These are phyloP conservation scores for Spizellomyces sp. DNA, from an alignment of 192 early-diverging fungal genomes.

Conservation along the genomic window DNA sequence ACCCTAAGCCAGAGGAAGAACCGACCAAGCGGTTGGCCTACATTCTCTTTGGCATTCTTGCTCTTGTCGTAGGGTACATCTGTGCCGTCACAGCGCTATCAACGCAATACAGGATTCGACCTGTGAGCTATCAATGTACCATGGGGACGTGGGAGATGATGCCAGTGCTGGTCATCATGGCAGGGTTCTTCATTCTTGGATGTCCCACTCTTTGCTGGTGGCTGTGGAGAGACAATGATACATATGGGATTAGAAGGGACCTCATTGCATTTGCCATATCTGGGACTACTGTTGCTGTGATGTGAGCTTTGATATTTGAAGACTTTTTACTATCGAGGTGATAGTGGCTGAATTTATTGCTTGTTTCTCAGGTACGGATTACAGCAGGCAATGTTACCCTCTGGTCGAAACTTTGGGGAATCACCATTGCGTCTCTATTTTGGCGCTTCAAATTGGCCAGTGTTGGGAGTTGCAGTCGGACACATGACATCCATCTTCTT, in stretches of 20 bases:
- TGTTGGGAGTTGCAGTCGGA: constrained; percentile 23
- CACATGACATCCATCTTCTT: constrained; percentile 29
- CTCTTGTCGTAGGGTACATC: constrained; percentile 4
- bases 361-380: constrained; percentile 12
- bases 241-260: constrained; percentile 35
- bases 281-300: constrained; percentile 17
- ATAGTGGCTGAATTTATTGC: background rate
- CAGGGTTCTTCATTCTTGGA: constrained; percentile 11
- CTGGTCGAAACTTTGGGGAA: constrained; percentile 22
- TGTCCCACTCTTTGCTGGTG: constrained; percentile 29
- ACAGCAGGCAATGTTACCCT: constrained; percentile 20
- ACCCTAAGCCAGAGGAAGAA: background rate
- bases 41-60: constrained; percentile 2
- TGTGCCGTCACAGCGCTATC: constrained; percentile 6
- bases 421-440: constrained; percentile 25
- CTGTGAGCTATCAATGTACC: constrained; percentile 11
- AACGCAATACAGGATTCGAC: constrained; percentile 1
- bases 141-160: constrained; percentile 29
- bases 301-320: constrained; percentile 17
- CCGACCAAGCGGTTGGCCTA: constrained; percentile 1
- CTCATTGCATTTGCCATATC: constrained; percentile 18
- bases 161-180: constrained; percentile 16
- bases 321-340: background rate
- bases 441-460: constrained; percentile 29
- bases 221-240: constrained; percentile 33